Percentiles rank a stretch among this genome's conserved stretches.
Evolutionary conservation across 257 asterid species (phyloP).

Genomic region (Nicotiana obtusifolia): DNA sequence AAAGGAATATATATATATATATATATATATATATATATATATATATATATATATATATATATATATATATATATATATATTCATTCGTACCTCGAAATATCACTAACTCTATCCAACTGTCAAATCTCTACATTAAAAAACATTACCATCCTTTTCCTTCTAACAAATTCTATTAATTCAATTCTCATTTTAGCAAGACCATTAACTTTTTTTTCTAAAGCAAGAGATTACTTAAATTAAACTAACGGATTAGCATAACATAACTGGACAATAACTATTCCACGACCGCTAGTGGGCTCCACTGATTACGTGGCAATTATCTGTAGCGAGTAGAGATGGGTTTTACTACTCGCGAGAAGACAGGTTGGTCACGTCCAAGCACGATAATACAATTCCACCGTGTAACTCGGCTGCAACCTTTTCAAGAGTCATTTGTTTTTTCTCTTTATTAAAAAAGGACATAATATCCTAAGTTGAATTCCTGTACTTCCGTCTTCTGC

Average conservation of each 20-base stretch:
- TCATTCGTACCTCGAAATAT: background rate
- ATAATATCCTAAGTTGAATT: background rate
- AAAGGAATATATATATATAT: too few relatives aligned
- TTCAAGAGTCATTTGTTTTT: background rate
- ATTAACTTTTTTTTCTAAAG: background rate
- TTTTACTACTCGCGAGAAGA: slow-evolving; percentile 3
- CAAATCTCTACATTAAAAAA: background rate
- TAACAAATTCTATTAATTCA: background rate
- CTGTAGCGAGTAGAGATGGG: background rate
- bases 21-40: too few relatives aligned
- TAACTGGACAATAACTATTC: background rate
- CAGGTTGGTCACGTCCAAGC: slow-evolving; percentile 9
- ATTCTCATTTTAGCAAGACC: background rate
- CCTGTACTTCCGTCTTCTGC: background rate
- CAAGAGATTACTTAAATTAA: background rate
- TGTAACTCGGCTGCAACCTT: background rate
- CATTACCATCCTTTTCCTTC: background rate
- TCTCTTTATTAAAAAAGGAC: background rate
- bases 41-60: too few relatives aligned
- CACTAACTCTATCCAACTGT: background rate
- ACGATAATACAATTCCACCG: slow-evolving; percentile 9
- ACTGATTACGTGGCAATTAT: background rate
- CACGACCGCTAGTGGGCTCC: background rate
- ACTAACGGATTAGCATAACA: background rate
- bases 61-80: too few relatives aligned